Conservation (phyloP, 2,329 filamentous ascomycete species). For the Leptodontidium sp. region DNA sequence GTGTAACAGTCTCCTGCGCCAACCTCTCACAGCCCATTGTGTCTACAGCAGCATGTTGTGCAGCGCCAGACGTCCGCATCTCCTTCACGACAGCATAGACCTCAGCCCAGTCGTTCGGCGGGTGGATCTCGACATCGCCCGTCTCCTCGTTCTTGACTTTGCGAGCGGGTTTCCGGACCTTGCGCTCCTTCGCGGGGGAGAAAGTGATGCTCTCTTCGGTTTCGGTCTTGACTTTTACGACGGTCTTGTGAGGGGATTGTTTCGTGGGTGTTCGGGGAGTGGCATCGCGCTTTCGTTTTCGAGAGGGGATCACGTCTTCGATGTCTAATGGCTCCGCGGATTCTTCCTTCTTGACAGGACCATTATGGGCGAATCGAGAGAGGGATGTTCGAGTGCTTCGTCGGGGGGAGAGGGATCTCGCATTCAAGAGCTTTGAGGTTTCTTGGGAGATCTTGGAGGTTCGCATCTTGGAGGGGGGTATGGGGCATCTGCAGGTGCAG, state of each 20-base stretch:
- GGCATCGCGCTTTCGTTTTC: constrained; percentile 55
- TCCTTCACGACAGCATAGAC: constrained; percentile 80
- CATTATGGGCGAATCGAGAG: constrained; percentile 55
- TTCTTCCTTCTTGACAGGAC: constrained; percentile 40
- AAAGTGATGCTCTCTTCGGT: constrained; percentile 43
- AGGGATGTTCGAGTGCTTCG: constrained; percentile 60
- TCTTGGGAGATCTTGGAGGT: constrained; percentile 67
- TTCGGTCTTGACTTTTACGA: constrained; percentile 52
- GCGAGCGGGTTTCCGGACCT: constrained; percentile 57
- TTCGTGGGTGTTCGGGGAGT: constrained; percentile 43
- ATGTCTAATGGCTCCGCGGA: constrained; percentile 54
- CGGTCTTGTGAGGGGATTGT: constrained; percentile 39
- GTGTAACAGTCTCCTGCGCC: constrained; percentile 60
- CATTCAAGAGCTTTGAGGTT: constrained; percentile 62
- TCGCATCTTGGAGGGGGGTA: constrained; percentile 37
- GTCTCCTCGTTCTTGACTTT: constrained; percentile 52
- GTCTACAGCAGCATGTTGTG: constrained; percentile 85
- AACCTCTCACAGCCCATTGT: constrained; percentile 95
- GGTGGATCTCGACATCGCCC: constrained; percentile 53
- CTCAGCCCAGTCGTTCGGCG: constrained; percentile 83
- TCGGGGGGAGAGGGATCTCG: constrained; percentile 51
- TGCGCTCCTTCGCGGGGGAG: constrained; percentile 46
- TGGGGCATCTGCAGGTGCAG: constrained; percentile 2
- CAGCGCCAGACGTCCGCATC: constrained; percentile 71
- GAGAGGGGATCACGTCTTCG: constrained; percentile 59